These are phyloP conservation scores for Saturnispora sanitii DNA, from an alignment of 805 yeast genomes.

Conservation along the genomic window DNA sequence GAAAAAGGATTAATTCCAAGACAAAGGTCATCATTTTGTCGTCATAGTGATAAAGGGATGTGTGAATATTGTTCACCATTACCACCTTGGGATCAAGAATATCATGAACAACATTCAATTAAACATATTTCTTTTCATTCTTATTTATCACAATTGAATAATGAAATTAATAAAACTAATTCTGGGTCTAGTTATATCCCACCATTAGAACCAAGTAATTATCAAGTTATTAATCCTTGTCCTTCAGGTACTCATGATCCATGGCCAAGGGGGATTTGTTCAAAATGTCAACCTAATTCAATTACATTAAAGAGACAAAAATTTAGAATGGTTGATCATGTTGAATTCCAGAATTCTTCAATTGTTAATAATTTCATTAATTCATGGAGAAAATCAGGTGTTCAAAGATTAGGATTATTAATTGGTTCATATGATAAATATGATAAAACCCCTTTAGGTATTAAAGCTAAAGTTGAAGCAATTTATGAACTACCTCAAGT, in stretches of 20 bases:
- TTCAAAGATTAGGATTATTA: slow-evolving; percentile 77
- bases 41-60: slow-evolving; percentile 91
- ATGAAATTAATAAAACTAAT: slow-evolving; percentile 51
- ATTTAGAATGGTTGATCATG: slow-evolving; percentile 96
- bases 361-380: slow-evolving; percentile 80
- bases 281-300: slow-evolving; percentile 94
- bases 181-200: slow-evolving; percentile 63
- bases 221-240: slow-evolving; percentile 54
- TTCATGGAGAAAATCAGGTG: slow-evolving; percentile 82
- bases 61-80: slow-evolving; percentile 94
- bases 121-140: slow-evolving; percentile 88
- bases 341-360: slow-evolving; percentile 70
- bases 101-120: slow-evolving; percentile 63
- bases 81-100: slow-evolving; percentile 87
- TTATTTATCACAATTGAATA: slow-evolving; percentile 61
- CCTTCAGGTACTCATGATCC: slow-evolving; percentile 69
- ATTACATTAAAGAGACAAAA: slow-evolving; percentile 83
- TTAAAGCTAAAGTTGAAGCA: slow-evolving; percentile 88
- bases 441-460: slow-evolving; percentile 82
- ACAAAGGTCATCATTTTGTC: slow-evolving; percentile 52
- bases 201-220: slow-evolving; percentile 68
- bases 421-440: slow-evolving; percentile 75
- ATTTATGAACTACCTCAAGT: slow-evolving; percentile 89
- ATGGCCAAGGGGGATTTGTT: slow-evolving; percentile 92
- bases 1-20: slow-evolving; percentile 68